Conservation (phyloP, 495 filamentous ascomycete genomes). For the Jackrogersella minutella region DNA sequence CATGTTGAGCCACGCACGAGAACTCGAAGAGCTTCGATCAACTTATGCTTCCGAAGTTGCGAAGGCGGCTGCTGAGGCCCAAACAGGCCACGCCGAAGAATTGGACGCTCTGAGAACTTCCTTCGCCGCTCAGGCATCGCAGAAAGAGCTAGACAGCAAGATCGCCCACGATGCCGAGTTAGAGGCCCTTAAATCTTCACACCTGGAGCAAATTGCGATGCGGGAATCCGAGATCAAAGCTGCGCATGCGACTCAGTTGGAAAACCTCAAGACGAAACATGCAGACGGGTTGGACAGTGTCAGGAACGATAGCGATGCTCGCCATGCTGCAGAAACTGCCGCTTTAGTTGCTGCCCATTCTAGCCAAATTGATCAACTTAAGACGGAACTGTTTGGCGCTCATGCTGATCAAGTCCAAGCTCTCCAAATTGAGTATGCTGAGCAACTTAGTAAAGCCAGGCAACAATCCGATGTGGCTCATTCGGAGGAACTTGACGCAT, state of each 20-base stretch:
- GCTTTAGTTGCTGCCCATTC: conserved; percentile 37
- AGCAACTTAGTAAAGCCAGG: conserved; percentile 48
- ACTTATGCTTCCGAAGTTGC: conserved; percentile 43
- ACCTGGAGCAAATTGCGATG: conserved; percentile 30
- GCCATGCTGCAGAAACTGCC: conserved; percentile 38
- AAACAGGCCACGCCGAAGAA: conserved; percentile 26
- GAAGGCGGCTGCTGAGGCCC: conserved; percentile 34
- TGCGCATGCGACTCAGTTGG: conserved; percentile 34
- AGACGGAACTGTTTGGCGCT: conserved; percentile 52
- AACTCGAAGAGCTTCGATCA: conserved; percentile 50
- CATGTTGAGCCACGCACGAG: conserved; percentile 53
- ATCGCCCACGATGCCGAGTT: conserved; percentile 43
- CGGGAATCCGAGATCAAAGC: conserved; percentile 42
- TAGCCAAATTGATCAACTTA: conserved; percentile 45
- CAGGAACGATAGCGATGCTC: conserved; percentile 44
- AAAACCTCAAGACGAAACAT: conserved; percentile 43
- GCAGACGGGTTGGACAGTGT: conserved; percentile 45
- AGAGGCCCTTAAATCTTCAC: conserved; percentile 41
- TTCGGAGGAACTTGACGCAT: conserved; percentile 47
- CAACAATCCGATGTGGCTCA: conserved; percentile 40
- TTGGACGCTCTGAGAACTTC: conserved; percentile 29
- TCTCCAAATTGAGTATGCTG: conserved; percentile 50
- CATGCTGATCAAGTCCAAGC: conserved; percentile 58
- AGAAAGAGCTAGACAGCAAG: conserved; percentile 35
- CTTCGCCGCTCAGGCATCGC: conserved; percentile 29